Base-by-base conservation (phyloP, 257 asterid genomes). In the Verbena officinalis region DNA sequence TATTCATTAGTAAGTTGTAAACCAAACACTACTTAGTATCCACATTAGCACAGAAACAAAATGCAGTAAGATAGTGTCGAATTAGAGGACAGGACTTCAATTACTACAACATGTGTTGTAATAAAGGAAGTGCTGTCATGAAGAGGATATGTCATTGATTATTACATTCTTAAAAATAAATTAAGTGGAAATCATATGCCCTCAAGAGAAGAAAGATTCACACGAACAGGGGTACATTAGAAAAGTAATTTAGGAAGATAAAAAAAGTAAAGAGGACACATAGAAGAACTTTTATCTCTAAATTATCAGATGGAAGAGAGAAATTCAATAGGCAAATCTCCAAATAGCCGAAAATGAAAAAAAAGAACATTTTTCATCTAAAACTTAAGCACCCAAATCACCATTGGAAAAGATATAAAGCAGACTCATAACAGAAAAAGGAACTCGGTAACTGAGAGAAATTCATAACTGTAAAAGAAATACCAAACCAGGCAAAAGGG, bases 351-450 rank as follows among this genome's bases (percentile, higher is more conserved):
- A 4, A 43, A 60, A 40, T 5, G 54, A 36, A 62, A 40, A 55
- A 42, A 51, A 50, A 8, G 48, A 55, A 62, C 20, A 48, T 42
- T 46, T 17, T 58, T 23, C 59, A 73, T 65, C 63, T 45, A 74
- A 64, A 63, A 36, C 78, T 60, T 64, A 58, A 43, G 51, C 64
- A 66, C 54, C 62, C 59, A 71, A n/a, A n/a, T 70, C 73, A 71
- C 57, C 64, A 42, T 55, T 63, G 46, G 19, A 51, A 14, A 13
- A 70, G 59, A 58, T 23, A 50, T 49, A 62, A 78, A 40, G 30
- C 5, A 23, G 10, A 14, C 70, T 50, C 14, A 36, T 13, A 15
- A 27, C 5, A 5, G 33, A 54, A 60, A 9, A 13, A 61, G 21
- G 10, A 27, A 43, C 45, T n/a, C 33, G 33, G 5, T 27, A 27